Base-by-base conservation (phyloP, 1,284 basidiomycete species). In the Ustilago sp. region DNA sequence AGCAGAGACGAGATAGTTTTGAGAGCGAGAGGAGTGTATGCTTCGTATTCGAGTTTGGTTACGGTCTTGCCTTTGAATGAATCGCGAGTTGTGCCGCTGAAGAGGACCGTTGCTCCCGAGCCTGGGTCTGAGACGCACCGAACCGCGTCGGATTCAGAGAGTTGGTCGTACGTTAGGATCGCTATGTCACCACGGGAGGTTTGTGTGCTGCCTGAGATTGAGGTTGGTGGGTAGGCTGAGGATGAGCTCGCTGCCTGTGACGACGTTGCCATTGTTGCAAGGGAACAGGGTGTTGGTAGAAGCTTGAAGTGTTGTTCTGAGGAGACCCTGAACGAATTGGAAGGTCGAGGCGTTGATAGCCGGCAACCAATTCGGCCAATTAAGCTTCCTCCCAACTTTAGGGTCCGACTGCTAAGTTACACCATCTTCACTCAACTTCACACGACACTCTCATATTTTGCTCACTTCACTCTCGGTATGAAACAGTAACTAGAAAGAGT, bases 11-110 rank as follows among this genome's bases (percentile, higher is more conserved):
- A 57, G 17, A 83, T 66, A 7, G 93, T 93, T 86, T 92, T 93
- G 79, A 94, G 90, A 1, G 93, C 93, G 23, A 94, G 88, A 74
- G 91, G 91, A 72, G 91, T 91, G 87, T 95, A 95, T 8, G 93
- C 92, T 86, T 88, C 87, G 81, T 94, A 94, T 83, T 93, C 92
- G 38, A 94, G 88, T 52, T 89, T 89, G 28, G 89, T 90, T 36
- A 94, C 93, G 11, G 87, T 83, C 77, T 91, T 93, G 61, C 91
- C 93, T 85, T 88, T 85, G 81, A 90, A 92, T 3, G 88, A 89
- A 81, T 91, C 89, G 45, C 91, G 87, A 3, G 91, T 92, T 4
- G 91, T 90, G 77, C 92, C 94, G 59, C 93, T 89, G 87, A 93
- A 94, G 12, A 91, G 87, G 5, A 91, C 91, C 4, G 63, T 77